Conservation (phyloP, 2,329 filamentous ascomycete species). For the Penicillium sp. region DNA sequence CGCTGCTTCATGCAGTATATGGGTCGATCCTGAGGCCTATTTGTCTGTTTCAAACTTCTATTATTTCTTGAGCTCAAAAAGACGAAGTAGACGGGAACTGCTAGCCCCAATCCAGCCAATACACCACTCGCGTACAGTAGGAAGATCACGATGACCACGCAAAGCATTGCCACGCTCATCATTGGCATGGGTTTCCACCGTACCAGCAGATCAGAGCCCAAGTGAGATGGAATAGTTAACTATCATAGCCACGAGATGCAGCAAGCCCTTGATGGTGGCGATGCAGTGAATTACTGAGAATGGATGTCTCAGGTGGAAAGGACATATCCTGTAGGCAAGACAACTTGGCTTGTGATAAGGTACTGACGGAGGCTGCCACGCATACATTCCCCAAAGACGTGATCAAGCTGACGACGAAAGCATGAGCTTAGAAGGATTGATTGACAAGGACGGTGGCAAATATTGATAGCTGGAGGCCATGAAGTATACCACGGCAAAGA, state of each 20-base stretch:
- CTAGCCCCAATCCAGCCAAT: slow-evolving; percentile 21
- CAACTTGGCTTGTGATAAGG: neutral
- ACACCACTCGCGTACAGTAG: slow-evolving; percentile 41
- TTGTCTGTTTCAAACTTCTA: neutral
- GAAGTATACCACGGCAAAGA: slow-evolving; percentile 32
- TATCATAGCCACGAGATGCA: slow-evolving; percentile 57
- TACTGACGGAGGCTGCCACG: neutral
- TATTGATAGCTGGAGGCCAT: slow-evolving; percentile 31
- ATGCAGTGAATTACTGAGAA: slow-evolving; percentile 53
- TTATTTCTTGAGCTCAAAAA: slow-evolving; percentile 11
- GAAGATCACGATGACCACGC: slow-evolving; percentile 37
- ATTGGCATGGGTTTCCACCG: slow-evolving; percentile 51
- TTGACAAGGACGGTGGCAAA: slow-evolving; percentile 39
- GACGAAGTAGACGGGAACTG: slow-evolving; percentile 15
- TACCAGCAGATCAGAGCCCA: slow-evolving; percentile 62
- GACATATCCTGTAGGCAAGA: slow-evolving; percentile 54
- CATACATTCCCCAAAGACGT: slow-evolving; percentile 29
- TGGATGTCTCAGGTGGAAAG: slow-evolving; percentile 57
- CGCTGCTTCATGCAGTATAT: neutral
- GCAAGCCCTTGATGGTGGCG: slow-evolving; percentile 49
- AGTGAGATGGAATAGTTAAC: slow-evolving; percentile 66
- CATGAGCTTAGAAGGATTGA: slow-evolving; percentile 42
- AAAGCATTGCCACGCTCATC: slow-evolving; percentile 34
- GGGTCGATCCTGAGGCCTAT: neutral
- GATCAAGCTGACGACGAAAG: slow-evolving; percentile 27